These are phyloP conservation scores for Aspergillus conjunctus DNA, from an alignment of 495 filamentous ascomycete genomes.

Conservation along the genomic window DNA sequence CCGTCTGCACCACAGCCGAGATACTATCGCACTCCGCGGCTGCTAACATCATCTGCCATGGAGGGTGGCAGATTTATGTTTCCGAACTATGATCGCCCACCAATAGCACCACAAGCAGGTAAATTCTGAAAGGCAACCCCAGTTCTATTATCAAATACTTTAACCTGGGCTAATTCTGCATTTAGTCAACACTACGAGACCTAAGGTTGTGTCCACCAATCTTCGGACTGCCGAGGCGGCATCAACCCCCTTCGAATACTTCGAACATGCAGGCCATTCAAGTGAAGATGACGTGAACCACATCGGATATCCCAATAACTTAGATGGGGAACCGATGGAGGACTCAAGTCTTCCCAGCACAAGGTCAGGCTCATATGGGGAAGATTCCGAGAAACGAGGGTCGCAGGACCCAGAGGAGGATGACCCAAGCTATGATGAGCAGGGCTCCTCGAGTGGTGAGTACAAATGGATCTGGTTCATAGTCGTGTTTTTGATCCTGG, in stretches of 20 bases:
- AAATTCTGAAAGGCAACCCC: not conserved
- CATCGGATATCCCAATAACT: not conserved
- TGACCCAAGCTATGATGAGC: slow-evolving; percentile 7
- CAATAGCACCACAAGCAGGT: slow-evolving; percentile 13
- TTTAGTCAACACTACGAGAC: not conserved
- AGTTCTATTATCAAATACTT: not conserved
- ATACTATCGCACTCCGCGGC: not conserved
- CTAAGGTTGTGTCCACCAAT: not conserved
- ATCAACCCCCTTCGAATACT: not conserved
- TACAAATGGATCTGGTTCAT: slow-evolving; percentile 36
- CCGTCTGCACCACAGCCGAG: slow-evolving; percentile 14
- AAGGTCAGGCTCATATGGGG: not conserved
- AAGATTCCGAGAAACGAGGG: not conserved
- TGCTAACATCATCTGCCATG: slow-evolving; percentile 3
- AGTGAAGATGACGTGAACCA: not conserved
- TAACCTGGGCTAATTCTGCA: not conserved
- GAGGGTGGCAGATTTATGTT: not conserved
- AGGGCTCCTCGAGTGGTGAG: slow-evolving; percentile 28
- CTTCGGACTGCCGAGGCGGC: not conserved
- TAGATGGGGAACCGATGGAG: not conserved
- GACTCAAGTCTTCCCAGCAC: not conserved
- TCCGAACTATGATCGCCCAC: slow-evolving; percentile 19
- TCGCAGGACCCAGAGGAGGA: not conserved
- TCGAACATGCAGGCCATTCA: not conserved
- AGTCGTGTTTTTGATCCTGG: slow-evolving; percentile 30